A percentile compares a stretch with the other conserved stretches of the same genome.
These are phyloP conservation scores for Scutellaria galericulata DNA, from an alignment of 257 asterid genomes.

Conservation along the genomic window DNA sequence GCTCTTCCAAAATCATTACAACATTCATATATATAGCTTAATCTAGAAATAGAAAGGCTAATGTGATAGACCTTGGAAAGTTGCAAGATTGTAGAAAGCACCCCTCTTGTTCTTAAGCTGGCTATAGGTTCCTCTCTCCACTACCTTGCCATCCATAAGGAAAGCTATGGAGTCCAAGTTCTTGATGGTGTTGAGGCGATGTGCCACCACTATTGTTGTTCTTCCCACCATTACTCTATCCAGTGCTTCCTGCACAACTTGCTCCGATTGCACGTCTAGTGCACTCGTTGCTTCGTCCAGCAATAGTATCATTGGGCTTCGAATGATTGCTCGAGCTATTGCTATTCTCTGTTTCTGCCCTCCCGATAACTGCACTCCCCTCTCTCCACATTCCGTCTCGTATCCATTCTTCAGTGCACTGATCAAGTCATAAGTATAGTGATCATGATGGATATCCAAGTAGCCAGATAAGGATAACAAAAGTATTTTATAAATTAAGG, in stretches of 20 bases:
- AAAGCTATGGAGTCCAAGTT: constrained; percentile 66
- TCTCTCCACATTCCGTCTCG: constrained; percentile 75
- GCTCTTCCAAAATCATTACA: too few relatives aligned
- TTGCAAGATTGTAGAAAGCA: constrained; percentile 70
- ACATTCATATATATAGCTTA: too few relatives aligned
- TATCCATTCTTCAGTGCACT: constrained; percentile 77
- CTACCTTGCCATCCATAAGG: constrained; percentile 70
- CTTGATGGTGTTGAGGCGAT: constrained; percentile 80
- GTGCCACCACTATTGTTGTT: constrained; percentile 81
- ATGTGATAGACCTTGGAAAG: constrained; percentile 45
- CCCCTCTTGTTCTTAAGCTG: constrained; percentile 72
- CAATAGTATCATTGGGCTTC: constrained; percentile 61
- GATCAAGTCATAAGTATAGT: neutral
- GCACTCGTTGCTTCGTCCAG: constrained; percentile 94
- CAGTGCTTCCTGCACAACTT: constrained; percentile 78
- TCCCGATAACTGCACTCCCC: constrained; percentile 79
- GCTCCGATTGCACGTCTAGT: constrained; percentile 79
- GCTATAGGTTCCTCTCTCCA: constrained; percentile 61
- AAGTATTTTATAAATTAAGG: too few relatives aligned
- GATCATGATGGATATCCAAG: too few relatives aligned
- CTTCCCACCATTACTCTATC: constrained; percentile 74
- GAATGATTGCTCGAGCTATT: constrained; percentile 76
- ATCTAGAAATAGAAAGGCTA: too few relatives aligned
- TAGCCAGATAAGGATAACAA: too few relatives aligned
- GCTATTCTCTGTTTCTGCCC: constrained; percentile 89